phyloP scores from a whole-genome alignment of 306 rosid species.

The Senna tora region DNA sequence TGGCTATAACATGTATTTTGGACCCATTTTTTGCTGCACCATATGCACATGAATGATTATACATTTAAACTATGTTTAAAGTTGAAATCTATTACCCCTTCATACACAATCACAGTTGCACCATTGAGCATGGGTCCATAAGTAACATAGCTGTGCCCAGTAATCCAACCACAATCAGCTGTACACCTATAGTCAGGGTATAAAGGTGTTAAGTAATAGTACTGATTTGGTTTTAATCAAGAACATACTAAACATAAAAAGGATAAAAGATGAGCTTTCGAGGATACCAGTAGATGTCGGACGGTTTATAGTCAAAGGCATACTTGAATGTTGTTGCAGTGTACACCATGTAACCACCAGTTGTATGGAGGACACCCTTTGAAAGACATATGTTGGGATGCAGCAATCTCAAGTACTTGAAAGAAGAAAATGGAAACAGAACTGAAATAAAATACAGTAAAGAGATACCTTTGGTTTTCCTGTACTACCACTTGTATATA shows the following conservation, averaged over 20 bases:
- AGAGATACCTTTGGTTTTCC: slow-evolving; percentile 90
- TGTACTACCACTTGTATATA: slow-evolving; percentile 98
- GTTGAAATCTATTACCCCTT: slow-evolving; percentile 75
- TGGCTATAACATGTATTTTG: slow-evolving; percentile 26
- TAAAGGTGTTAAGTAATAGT: slow-evolving; percentile 27
- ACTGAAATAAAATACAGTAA: slow-evolving; percentile 17
- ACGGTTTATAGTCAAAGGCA: slow-evolving; percentile 91
- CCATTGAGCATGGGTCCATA: slow-evolving; percentile 98
- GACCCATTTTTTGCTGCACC: slow-evolving; percentile 23
- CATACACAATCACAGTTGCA: slow-evolving; percentile 67
- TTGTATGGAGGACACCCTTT: slow-evolving; percentile 95
- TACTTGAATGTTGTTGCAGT: slow-evolving; percentile 96
- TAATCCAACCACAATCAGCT: slow-evolving; percentile 99
- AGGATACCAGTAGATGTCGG: slow-evolving; percentile 86
- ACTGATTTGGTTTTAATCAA: slow-evolving; percentile 25
- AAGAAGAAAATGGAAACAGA: slow-evolving; percentile 31
- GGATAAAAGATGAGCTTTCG: slow-evolving; percentile 30
- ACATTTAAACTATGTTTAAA: not conserved
- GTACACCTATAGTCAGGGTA: slow-evolving; percentile 73
- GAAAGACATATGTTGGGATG: slow-evolving; percentile 33
- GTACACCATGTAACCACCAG: slow-evolving; percentile 98
- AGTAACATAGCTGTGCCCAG: slow-evolving; percentile 98
- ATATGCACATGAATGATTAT: slow-evolving; percentile 32
- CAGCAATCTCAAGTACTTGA: slow-evolving; percentile 13
- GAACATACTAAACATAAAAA: slow-evolving; percentile 27